A percentile compares a stretch with the other conserved stretches of the same genome.
Evolutionary conservation across 2,329 filamentous ascomycete species (phyloP).

Genomic region (Stagonosporopsis chrysanthemi): DNA sequence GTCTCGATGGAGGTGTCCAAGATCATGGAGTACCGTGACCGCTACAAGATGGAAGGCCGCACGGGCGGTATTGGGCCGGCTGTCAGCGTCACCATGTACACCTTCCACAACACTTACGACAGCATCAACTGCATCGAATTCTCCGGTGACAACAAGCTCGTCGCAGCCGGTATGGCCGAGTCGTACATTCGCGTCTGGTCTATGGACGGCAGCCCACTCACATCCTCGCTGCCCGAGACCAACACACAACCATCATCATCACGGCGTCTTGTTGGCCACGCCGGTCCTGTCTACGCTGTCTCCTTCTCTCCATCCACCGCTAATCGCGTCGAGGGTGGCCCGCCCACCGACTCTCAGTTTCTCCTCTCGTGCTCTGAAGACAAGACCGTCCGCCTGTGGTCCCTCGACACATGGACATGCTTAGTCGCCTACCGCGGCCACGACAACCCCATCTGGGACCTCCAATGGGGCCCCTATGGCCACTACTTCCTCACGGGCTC

Average conservation of each 20-base stretch:
- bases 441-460: conserved; percentile 85
- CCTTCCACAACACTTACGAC: conserved; percentile 95
- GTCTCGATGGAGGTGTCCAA: conserved; percentile 95
- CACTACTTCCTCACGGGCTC: conserved; percentile 93
- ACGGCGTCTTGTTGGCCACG: conserved; percentile 83
- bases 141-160: conserved; percentile 85
- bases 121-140: conserved; percentile 95
- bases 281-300: conserved; percentile 86
- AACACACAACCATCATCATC: conserved; percentile 69
- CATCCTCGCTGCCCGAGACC: conserved; percentile 65
- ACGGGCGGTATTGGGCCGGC: conserved; percentile 84
- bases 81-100: conserved; percentile 95
- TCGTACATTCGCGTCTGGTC: conserved; percentile 97
- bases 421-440: conserved; percentile 94
- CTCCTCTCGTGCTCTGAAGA: conserved; percentile 89
- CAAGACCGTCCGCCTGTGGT: conserved; percentile 90
- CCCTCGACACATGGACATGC: conserved; percentile 88
- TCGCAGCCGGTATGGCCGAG: conserved; percentile 88
- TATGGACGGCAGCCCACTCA: conserved; percentile 82
- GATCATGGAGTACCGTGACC: conserved; percentile 88
- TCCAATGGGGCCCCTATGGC: conserved; percentile 89
- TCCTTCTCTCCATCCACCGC: conserved; percentile 80
- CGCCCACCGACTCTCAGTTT: conserved; percentile 71
- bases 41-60: conserved; percentile 85
- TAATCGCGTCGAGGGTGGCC: conserved; percentile 55